These are phyloP conservation scores for Candida sp. DNA, from an alignment of 1,139 yeast species.

Conservation along the genomic window DNA sequence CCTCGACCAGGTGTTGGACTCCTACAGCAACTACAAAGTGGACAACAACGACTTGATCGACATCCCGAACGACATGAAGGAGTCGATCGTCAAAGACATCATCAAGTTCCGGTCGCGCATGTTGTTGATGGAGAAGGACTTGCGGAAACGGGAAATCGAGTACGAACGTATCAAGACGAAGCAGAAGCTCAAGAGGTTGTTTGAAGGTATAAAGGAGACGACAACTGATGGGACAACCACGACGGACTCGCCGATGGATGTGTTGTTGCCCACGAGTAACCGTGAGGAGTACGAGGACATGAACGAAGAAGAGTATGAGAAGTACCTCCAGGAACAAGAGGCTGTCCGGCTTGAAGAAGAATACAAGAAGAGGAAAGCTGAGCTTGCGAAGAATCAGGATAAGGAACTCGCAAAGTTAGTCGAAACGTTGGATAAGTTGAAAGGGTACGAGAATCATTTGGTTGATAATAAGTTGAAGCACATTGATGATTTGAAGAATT, in stretches of 20 bases:
- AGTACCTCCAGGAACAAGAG: conserved; percentile 20
- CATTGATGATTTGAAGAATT: conserved; percentile 35
- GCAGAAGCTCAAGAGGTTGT: conserved; percentile 51
- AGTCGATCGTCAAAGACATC: conserved; percentile 61
- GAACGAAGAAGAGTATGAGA: conserved; percentile 39
- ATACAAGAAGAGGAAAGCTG: conserved; percentile 20
- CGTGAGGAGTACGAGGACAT: conserved; percentile 29
- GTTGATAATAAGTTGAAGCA: conserved; percentile 39
- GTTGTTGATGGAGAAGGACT: conserved; percentile 58
- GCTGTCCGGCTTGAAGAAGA: conserved; percentile 20
- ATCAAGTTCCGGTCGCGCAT: conserved; percentile 67
- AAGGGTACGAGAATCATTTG: conserved; percentile 35
- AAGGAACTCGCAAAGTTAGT: conserved; percentile 20
- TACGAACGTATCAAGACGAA: conserved; percentile 58
- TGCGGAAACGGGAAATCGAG: conserved; percentile 53
- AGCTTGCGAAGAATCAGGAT: conserved; percentile 21
- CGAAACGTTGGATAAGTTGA: conserved; percentile 21
- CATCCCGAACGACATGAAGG: conserved; percentile 62
- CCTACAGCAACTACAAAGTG: conserved; percentile 52
- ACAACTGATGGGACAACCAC: conserved; percentile 7
- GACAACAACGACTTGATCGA: conserved; percentile 66
- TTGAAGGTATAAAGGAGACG: conserved; percentile 46
- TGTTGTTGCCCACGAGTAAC: conserved; percentile 3
- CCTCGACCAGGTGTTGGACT: conserved; percentile 37
- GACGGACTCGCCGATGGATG: background rate